phyloP scores from a whole-genome alignment of 2,329 filamentous ascomycete species.

The Hansfordia pulvinata region DNA sequence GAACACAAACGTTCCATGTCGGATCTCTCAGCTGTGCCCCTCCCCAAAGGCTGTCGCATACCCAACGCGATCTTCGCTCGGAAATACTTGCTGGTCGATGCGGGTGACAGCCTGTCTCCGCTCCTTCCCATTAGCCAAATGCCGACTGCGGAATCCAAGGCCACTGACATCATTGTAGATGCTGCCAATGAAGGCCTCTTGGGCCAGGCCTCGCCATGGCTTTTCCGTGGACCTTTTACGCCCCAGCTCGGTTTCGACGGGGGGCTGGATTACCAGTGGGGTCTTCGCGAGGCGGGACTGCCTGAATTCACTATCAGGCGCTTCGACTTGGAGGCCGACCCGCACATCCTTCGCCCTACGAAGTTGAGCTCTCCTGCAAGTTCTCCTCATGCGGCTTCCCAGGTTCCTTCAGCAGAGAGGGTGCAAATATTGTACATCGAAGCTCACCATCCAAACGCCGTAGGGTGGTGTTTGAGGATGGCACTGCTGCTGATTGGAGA shows the following conservation, averaged over 20 bases:
- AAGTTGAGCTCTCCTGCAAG: background rate
- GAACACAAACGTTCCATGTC: slow-evolving; percentile 7
- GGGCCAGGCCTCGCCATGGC: slow-evolving; percentile 12
- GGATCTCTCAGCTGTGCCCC: slow-evolving; percentile 9
- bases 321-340: background rate
- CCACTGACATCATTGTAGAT: slow-evolving; percentile 18
- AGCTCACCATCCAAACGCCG: background rate
- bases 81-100: slow-evolving; percentile 23
- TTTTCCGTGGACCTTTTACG: slow-evolving; percentile 27
- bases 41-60: slow-evolving; percentile 21
- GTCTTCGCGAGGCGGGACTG: slow-evolving; percentile 5
- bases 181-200: slow-evolving; percentile 14
- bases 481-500: background rate
- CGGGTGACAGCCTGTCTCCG: slow-evolving; percentile 17
- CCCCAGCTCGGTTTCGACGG: slow-evolving; percentile 30
- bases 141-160: slow-evolving; percentile 27
- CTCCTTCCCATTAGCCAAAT: slow-evolving; percentile 19
- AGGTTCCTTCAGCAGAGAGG: background rate
- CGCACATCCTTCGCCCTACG: too few relatives aligned
- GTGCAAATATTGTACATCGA: background rate
- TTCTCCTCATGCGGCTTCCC: background rate
- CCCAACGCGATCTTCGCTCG: slow-evolving; percentile 30
- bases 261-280: slow-evolving; percentile 27
- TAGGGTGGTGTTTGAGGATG: background rate
- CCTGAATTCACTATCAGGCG: slow-evolving; percentile 1